These are phyloP conservation scores for Ceraceosorus bombacis DNA, from an alignment of 1,284 basidiomycete genomes.

Conservation along the genomic window DNA sequence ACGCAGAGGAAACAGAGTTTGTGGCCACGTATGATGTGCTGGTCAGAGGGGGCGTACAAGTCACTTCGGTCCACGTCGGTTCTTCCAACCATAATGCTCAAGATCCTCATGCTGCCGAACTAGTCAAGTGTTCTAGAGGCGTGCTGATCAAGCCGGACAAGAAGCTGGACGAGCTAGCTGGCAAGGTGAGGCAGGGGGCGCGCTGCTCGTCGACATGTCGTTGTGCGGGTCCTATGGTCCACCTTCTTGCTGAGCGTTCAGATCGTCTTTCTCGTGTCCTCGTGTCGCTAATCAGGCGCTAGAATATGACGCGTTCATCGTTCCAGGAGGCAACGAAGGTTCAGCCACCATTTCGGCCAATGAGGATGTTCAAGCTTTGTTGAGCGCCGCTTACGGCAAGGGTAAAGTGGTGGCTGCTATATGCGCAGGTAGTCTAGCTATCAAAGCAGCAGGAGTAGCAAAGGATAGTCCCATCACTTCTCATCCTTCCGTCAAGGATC, in stretches of 20 bases:
- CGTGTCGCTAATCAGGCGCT: conserved; percentile 37
- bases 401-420: conserved; percentile 34
- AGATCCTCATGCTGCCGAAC: conserved; percentile 16
- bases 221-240: not conserved
- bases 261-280: conserved; percentile 19
- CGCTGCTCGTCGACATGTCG: too few species aligned
- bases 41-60: conserved; percentile 32
- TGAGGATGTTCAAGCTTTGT: conserved; percentile 59
- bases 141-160: conserved; percentile 39
- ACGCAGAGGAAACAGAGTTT: conserved; percentile 51
- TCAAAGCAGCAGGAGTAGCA: conserved; percentile 59
- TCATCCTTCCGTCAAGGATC: conserved; percentile 65
- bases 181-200: not conserved
- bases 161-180: conserved; percentile 23
- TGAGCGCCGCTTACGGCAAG: conserved; percentile 58
- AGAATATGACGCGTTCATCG: conserved; percentile 62
- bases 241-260: conserved; percentile 31
- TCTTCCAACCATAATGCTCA: conserved; percentile 16
- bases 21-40: conserved; percentile 42
- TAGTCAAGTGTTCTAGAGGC: conserved; percentile 33
- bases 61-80: conserved; percentile 29
- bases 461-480: conserved; percentile 60
- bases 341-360: conserved; percentile 65
- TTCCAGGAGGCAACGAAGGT: conserved; percentile 74
- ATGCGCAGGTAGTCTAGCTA: conserved; percentile 56